phyloP scores from a whole-genome alignment of 164 flowering plant genomes.

The Piper betle region DNA sequence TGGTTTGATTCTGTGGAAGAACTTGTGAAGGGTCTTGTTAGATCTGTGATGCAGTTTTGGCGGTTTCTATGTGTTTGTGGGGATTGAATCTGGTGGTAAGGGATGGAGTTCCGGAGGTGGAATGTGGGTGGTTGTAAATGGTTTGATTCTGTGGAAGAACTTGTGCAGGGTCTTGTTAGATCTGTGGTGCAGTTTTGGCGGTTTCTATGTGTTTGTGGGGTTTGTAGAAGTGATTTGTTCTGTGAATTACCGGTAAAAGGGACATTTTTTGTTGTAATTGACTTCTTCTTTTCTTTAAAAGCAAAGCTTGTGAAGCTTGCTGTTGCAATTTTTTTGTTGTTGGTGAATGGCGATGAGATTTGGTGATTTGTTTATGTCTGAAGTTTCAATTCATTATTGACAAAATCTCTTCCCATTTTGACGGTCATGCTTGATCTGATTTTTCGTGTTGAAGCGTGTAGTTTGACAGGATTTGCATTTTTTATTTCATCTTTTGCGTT shows the following conservation, averaged over 20 bases:
- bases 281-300: too few relatives aligned
- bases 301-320: too few relatives aligned
- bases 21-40: background rate
- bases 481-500: background rate
- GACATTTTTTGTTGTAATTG: too few relatives aligned
- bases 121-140: background rate
- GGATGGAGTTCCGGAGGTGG: background rate
- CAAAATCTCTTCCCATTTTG: background rate
- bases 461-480: background rate
- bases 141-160: background rate
- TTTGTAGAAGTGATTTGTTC: too few relatives aligned
- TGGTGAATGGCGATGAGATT: too few relatives aligned
- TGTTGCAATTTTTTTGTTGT: too few relatives aligned
- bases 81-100: background rate
- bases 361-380: too few relatives aligned
- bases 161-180: background rate
- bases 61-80: too few relatives aligned
- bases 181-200: background rate
- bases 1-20: background rate
- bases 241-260: too few relatives aligned
- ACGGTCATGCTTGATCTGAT: background rate
- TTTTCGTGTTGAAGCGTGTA: background rate
- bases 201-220: too few relatives aligned
- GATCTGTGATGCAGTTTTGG: background rate
- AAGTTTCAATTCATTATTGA: background rate